phyloP scores from a whole-genome alignment of 805 yeast species.

The Monosporozyma siamensis region DNA sequence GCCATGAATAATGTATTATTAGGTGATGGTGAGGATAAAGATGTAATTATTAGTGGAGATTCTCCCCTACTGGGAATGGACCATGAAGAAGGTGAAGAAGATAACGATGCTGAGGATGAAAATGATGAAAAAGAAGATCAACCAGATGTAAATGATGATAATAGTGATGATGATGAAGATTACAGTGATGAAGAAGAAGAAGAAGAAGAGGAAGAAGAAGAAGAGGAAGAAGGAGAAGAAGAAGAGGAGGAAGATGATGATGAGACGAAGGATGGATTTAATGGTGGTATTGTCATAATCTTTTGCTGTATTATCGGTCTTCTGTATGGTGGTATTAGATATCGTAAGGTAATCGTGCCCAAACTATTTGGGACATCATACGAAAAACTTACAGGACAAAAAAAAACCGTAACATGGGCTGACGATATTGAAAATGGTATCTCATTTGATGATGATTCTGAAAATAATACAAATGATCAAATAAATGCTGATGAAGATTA shows the following conservation, averaged over 20 bases:
- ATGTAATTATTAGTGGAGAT: conserved; percentile 33
- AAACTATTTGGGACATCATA: not conserved
- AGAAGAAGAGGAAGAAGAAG: conserved; percentile 4
- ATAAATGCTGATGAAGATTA: conserved; percentile 5
- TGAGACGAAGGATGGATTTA: conserved; percentile 3
- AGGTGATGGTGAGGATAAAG: conserved; percentile 45
- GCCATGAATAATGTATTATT: conserved; percentile 40
- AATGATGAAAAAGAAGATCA: conserved; percentile 40
- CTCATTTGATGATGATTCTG: conserved; percentile 20
- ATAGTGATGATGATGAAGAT: conserved; percentile 22
- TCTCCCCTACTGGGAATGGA: conserved; percentile 35
- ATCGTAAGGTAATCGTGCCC: not conserved
- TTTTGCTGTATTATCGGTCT: not conserved
- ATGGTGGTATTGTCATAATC: conserved; percentile 4
- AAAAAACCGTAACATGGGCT: conserved; percentile 33
- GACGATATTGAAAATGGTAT: conserved; percentile 24
- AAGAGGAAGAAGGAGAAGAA: conserved; percentile 6
- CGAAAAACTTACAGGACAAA: not conserved
- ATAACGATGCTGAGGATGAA: conserved; percentile 34
- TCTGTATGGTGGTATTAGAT: conserved; percentile 4
- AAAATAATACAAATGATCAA: conserved; percentile 2
- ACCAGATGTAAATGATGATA: conserved; percentile 45
- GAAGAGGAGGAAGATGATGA: conserved; percentile 2
- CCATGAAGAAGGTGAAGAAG: conserved; percentile 31
- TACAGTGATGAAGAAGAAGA: conserved; percentile 8